A percentile compares a stretch with the other conserved stretches of the same genome.
Conservation (phyloP, 2,329 filamentous ascomycete species). For the Mycosphaerelloides madeirae region DNA sequence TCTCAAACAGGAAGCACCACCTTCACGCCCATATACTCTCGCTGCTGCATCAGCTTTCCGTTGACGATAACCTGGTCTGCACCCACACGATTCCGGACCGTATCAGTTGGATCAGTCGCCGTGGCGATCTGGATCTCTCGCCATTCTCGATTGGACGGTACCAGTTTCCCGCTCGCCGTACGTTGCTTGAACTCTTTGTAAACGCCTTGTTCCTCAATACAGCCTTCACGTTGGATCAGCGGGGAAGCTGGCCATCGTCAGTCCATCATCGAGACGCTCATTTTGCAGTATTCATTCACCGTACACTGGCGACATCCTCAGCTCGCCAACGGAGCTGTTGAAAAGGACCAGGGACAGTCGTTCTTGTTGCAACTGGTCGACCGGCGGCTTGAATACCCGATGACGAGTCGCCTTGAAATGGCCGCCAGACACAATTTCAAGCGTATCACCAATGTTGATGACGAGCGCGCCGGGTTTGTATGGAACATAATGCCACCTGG, state of each 20-base stretch:
- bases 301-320: conserved; percentile 40
- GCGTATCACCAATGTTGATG: conserved; percentile 36
- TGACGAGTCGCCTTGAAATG: conserved; percentile 46
- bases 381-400: conserved; percentile 44
- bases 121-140: conserved; percentile 49
- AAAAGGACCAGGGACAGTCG: conserved; percentile 34
- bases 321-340: conserved; percentile 44
- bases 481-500: conserved; percentile 36
- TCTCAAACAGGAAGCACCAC: conserved; percentile 41
- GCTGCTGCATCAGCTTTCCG: conserved; percentile 45
- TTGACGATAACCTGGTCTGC: conserved; percentile 42
- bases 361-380: conserved; percentile 41
- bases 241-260: conserved; percentile 29
- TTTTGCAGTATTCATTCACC: conserved; percentile 8
- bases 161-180: conserved; percentile 38
- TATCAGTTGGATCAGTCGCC: conserved; percentile 33
- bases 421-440: conserved; percentile 33
- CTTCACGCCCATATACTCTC: conserved; percentile 46
- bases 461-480: conserved; percentile 36
- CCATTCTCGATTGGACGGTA: conserved; percentile 46
- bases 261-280: background rate
- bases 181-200: conserved; percentile 45
- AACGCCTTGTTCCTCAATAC: conserved; percentile 42
- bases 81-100: conserved; percentile 38
- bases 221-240: conserved; percentile 41